These are phyloP conservation scores for Fusarium nisikadoi DNA, from an alignment of 2,329 filamentous ascomycete species.

Conservation along the genomic window DNA sequence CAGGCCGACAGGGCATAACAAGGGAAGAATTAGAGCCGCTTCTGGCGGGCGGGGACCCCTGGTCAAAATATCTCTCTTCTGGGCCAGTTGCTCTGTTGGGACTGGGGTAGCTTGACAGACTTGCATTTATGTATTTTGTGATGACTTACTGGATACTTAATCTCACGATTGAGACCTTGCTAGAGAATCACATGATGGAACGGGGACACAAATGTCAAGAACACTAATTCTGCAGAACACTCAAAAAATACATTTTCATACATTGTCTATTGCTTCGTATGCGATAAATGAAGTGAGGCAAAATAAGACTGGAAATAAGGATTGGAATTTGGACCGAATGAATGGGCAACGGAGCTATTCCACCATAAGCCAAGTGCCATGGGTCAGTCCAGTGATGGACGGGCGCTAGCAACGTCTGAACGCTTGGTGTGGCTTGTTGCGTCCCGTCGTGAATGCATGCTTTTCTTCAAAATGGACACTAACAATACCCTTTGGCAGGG, in stretches of 20 bases:
- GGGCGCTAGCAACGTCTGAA: conserved; percentile 37
- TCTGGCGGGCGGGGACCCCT: conserved; percentile 36
- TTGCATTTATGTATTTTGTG: conserved; percentile 17
- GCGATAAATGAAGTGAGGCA: background rate
- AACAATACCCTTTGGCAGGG: background rate
- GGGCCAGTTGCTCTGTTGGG: conserved; percentile 26
- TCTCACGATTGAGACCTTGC: conserved; percentile 11
- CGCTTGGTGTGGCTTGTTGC: conserved; percentile 31
- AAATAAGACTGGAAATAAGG: background rate
- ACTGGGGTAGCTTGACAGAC: conserved; percentile 23
- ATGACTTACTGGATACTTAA: conserved; percentile 15
- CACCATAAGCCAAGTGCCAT: background rate
- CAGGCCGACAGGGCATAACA: conserved; percentile 19
- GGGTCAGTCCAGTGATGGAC: conserved; percentile 20
- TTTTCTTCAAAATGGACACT: conserved; percentile 18
- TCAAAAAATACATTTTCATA: background rate
- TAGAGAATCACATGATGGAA: conserved; percentile 22
- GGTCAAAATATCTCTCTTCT: conserved; percentile 33
- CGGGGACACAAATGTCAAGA: background rate
- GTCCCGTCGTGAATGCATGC: conserved; percentile 19
- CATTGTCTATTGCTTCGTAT: background rate
- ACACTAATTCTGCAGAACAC: background rate
- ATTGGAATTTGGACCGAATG: conserved; percentile 22
- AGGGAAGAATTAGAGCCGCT: conserved; percentile 35
- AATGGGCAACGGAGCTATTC: conserved; percentile 20